Evolutionary conservation across 148 eudicot genomes (phyloP), one percentile per base, ranked within the genome.

Genomic region (Rhododendron kiyosumense): DNA sequence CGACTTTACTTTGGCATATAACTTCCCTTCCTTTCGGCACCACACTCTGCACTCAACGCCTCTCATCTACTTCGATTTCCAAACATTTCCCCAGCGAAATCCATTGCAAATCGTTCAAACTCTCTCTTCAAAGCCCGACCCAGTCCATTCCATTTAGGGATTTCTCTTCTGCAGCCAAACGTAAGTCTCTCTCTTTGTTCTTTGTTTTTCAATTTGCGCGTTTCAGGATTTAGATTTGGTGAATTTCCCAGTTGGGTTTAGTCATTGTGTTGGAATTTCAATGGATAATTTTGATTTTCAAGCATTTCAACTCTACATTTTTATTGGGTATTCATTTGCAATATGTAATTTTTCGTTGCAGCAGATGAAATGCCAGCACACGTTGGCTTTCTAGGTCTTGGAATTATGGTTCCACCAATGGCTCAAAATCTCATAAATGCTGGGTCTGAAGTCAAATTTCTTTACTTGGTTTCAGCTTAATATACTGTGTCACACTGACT

Each of bases 331-430:
- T 78, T 45, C 24, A 4, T n/a, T 15, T 49, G 28, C n/a, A 79
- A 78, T n/a, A 80, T 87, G 43, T 78, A 51, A 43, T 30, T 82
- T 85, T 57, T 69, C 86, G 77, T 30, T 83, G 83, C 83, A 89
- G 87, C 93, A 90, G 99, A 93, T 91, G 94, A 86, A 77, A 87
- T 84, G 57, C 92, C 94, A 59, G 89, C 93, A 79, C 87, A 91
- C 26, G 88, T 96, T 89, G 99, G 99, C 45, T 96, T 96, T 89
- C 91, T 96, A 85, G 99, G 99, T 63, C 91, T 96, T 84, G 99
- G 99, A 86, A 96, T 96, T 65, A 96, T 96, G 99, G 98, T 98
- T 46, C 90, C 93, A 69, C 99, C 99, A 61, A 96, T 96, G 99
- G 96, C 99, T 79, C 92, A 91, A 89, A 96, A 95, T 89, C 97